Base-by-base conservation (phyloP, 2,329 filamentous ascomycete species). In the Fusarium brevicatenulatum region DNA sequence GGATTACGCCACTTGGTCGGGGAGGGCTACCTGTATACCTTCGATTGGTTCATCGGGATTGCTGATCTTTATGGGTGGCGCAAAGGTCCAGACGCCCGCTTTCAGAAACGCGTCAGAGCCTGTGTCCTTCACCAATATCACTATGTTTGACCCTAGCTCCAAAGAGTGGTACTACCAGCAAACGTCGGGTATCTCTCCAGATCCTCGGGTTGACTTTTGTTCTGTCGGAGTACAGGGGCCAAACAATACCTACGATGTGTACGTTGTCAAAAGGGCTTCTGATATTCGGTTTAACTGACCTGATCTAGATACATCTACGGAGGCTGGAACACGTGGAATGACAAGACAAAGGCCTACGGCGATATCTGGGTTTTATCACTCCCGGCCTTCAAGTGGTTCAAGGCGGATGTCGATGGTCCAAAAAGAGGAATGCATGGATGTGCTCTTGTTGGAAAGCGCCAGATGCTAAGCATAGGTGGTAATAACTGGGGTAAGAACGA, bases 321-420 rank as follows among this genome's bases (percentile, higher is more conserved):
- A 10, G 54, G 39, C 19, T 59, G 60, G 60, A 57, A 46, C 4
- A 34, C 16, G 5, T 62, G 42, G 50, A 43, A 66, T 11, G 23
- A 28, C 8, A 62, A 47, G 21, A 58, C 11, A 4, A 50, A 16
- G 9, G 19, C 37, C 5, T 63, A 7, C 19, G 60, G 32, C 2
- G 37, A 61, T 7, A n/a, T 62, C 9, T 56, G 23, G 44, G 46
- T 56, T 1, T 11, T 56, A 16, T 50, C 47, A 7, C 37, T 66
- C 4, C 55, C 62, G 6, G 65, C 39, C 9, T 68, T 60, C 23
- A 52, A 34, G 13, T 54, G 61, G 47, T 66, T 66, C 36, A 66
- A 49, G 25, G 62, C 55, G 3, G 47, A 54, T 1, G 4, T n/a
- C 7, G 18, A 28, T 15, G 44, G 50, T 8, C 43, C 42, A 4